Percentiles rank a stretch among this genome's conserved stretches.
These are phyloP conservation scores for Skeletonema menzelii DNA, from an alignment of 108 stramenopile genomes.

Conservation along the genomic window DNA sequence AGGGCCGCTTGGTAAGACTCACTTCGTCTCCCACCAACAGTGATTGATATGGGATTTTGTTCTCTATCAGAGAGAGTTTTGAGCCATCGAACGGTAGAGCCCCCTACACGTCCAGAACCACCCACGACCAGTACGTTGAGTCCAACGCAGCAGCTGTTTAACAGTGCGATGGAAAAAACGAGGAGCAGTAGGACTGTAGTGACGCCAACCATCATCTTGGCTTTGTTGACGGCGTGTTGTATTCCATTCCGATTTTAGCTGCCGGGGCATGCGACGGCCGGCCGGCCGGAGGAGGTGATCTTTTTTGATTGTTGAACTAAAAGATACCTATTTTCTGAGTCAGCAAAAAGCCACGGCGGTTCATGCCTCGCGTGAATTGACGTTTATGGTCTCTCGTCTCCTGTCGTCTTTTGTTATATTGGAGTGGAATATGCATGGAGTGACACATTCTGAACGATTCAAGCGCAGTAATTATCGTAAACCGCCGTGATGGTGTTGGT, in stretches of 20 bases:
- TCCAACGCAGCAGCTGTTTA: neutral
- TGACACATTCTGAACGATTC: too few relatives aligned
- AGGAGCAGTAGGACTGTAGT: neutral
- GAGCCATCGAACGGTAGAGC: constrained; percentile 56
- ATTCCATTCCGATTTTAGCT: too few relatives aligned
- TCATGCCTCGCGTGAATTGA: neutral
- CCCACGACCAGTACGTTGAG: constrained; percentile 71
- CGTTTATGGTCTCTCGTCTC: too few relatives aligned
- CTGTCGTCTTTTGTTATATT: too few relatives aligned
- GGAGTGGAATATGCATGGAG: too few relatives aligned
- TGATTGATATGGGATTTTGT: constrained; percentile 38
- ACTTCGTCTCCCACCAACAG: constrained; percentile 51
- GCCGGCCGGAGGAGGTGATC: too few relatives aligned
- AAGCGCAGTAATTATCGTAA: too few relatives aligned
- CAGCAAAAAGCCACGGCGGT: neutral
- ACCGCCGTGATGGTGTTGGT: too few relatives aligned
- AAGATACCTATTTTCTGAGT: neutral
- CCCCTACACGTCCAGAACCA: constrained; percentile 83
- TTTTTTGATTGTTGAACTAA: neutral
- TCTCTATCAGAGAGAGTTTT: constrained; percentile 32
- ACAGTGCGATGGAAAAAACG: neutral
- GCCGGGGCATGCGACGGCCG: too few relatives aligned
- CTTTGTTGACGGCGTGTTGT: neutral
- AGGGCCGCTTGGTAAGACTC: constrained; percentile 32
- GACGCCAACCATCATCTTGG: neutral